A percentile compares a stretch with the other conserved stretches of the same genome.
phyloP scores from a whole-genome alignment of 2,329 filamentous ascomycete species.

The Hypocrella siamensis region DNA sequence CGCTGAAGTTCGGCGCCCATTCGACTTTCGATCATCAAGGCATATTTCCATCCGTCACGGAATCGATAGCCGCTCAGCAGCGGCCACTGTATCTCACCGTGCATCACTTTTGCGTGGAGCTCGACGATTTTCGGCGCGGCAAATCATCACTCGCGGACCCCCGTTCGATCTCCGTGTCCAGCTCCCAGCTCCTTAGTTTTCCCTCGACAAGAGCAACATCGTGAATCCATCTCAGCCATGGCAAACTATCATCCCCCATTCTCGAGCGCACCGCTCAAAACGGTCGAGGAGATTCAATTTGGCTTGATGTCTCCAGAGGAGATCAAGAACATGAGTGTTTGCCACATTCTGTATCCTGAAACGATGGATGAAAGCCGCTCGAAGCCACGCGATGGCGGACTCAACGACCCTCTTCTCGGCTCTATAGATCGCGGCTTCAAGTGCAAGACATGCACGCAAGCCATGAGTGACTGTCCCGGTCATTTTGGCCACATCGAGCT shows the following conservation, averaged over 20 bases:
- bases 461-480: slow-evolving; percentile 89
- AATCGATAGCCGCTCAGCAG: no score
- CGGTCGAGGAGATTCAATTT: slow-evolving; percentile 98
- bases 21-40: slow-evolving; percentile 15
- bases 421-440: slow-evolving; percentile 93
- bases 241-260: slow-evolving; percentile 81
- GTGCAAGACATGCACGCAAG: slow-evolving; percentile 91
- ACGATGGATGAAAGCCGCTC: slow-evolving; percentile 96
- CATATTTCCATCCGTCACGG: no score
- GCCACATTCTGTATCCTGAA: slow-evolving; percentile 93
- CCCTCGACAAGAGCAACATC: no score
- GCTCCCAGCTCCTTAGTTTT: no score
- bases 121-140: no score
- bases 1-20: slow-evolving; percentile 25
- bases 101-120: no score
- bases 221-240: slow-evolving; percentile 43
- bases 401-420: slow-evolving; percentile 91
- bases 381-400: slow-evolving; percentile 75
- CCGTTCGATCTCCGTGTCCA: no score
- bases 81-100: no score
- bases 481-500: slow-evolving; percentile 99
- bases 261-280: slow-evolving; percentile 91
- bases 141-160: no score
- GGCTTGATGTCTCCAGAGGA: slow-evolving; percentile 94
- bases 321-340: slow-evolving; percentile 97